phyloP scores from a whole-genome alignment of 2,329 filamentous ascomycete genomes.

The Aspergillus fructus region DNA sequence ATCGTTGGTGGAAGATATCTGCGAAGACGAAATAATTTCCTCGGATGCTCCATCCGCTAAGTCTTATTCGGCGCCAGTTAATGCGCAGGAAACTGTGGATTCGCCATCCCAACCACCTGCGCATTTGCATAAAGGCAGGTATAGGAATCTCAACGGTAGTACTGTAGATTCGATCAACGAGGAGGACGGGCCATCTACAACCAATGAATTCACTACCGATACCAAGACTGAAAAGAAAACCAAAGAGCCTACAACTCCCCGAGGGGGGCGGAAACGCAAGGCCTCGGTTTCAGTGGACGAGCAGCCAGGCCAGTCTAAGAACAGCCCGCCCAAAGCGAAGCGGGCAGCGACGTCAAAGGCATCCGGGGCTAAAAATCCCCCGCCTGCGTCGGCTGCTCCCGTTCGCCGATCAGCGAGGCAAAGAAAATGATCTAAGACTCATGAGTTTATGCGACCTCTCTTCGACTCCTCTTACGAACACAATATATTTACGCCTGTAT shows the following conservation, averaged over 20 bases:
- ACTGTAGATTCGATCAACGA: background rate
- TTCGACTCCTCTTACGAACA: slow-evolving; percentile 1
- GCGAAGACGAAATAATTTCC: background rate
- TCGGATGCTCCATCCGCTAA: background rate
- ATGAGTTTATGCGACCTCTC: background rate
- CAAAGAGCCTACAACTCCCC: background rate
- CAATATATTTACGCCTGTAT: slow-evolving; percentile 17
- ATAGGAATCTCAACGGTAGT: background rate
- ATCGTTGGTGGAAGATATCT: background rate
- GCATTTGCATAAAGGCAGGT: background rate
- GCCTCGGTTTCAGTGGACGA: slow-evolving; percentile 17
- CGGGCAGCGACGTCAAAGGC: slow-evolving; percentile 24
- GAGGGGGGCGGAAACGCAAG: slow-evolving; percentile 24
- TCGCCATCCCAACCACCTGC: background rate
- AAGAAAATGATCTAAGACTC: slow-evolving; percentile 16
- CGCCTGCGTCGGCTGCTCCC: slow-evolving; percentile 18
- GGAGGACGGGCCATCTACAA: background rate
- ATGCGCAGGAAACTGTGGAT: background rate
- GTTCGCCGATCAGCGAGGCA: slow-evolving; percentile 31
- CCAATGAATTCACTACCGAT: background rate
- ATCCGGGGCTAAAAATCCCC: slow-evolving; percentile 10
- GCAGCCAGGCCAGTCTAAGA: background rate
- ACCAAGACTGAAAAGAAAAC: background rate
- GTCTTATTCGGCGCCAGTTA: background rate
- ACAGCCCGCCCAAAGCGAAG: slow-evolving; percentile 21